Conservation (phyloP, 192 early-diverging fungal genomes). For the Geranomyces michiganensis region DNA sequence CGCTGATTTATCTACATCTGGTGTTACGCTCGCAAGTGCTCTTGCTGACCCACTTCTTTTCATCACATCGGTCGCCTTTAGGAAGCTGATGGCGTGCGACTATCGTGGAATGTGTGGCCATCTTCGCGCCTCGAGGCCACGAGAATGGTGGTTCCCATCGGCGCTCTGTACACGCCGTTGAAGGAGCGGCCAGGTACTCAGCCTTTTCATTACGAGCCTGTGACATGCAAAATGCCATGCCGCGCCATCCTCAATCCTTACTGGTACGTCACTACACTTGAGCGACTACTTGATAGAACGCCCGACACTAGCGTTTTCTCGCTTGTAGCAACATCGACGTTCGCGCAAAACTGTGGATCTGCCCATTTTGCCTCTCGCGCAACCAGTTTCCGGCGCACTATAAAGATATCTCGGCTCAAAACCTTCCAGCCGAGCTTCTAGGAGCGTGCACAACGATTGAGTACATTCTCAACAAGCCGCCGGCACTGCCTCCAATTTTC, state of each 20-base stretch:
- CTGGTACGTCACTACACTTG: constrained; percentile 74
- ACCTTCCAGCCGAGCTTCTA: constrained; percentile 91
- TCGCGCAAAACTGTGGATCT: constrained; percentile 95
- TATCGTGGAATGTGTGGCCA: constrained; percentile 98
- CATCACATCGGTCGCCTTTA: constrained; percentile 37
- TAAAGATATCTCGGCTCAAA: constrained; percentile 88
- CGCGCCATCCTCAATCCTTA: constrained; percentile 96
- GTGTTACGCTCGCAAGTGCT: neutral
- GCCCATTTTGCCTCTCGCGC: constrained; percentile 96
- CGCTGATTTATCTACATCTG: neutral
- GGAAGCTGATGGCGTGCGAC: constrained; percentile 93
- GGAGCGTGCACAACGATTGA: constrained; percentile 95
- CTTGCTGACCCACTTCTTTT: neutral
- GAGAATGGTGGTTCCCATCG: constrained; percentile 92
- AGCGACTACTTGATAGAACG: neutral
- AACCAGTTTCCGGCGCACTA: constrained; percentile 98
- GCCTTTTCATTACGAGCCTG: constrained; percentile 95
- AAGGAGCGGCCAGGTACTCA: constrained; percentile 87
- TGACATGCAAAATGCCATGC: constrained; percentile 94
- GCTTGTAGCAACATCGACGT: constrained; percentile 87
- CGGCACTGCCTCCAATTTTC: constrained; percentile 88
- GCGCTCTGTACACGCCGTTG: constrained; percentile 89
- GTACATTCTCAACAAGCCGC: constrained; percentile 85
- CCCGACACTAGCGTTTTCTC: neutral
- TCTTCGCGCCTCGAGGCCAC: constrained; percentile 91